These are phyloP conservation scores for Ceratobasidium sp. DNA, from an alignment of 1,284 basidiomycete genomes.

Conservation along the genomic window DNA sequence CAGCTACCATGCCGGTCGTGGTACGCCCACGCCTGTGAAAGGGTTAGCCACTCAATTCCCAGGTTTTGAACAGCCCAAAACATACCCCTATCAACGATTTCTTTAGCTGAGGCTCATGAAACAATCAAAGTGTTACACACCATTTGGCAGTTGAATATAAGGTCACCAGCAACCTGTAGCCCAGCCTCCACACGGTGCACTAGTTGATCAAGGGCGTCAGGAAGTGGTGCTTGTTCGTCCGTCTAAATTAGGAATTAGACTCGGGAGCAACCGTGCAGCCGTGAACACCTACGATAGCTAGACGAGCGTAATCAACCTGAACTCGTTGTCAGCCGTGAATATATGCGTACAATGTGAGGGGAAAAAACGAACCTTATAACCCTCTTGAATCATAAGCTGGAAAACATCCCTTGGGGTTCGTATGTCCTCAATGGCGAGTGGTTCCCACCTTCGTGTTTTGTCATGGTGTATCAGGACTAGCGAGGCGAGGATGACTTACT, in stretches of 20 bases:
- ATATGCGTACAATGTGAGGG: neutral
- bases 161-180: conserved; percentile 72
- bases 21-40: conserved; percentile 63
- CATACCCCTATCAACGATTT: conserved; percentile 26
- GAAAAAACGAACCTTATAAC: conserved; percentile 71
- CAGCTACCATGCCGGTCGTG: conserved; percentile 95
- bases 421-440: conserved; percentile 85
- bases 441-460: conserved; percentile 72
- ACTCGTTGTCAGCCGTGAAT: conserved; percentile 15
- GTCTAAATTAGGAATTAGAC: conserved; percentile 66
- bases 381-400: conserved; percentile 76
- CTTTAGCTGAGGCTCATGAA: neutral
- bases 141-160: conserved; percentile 92
- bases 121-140: conserved; percentile 59
- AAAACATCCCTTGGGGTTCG: conserved; percentile 94
- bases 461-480: neutral
- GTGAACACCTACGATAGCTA: conserved; percentile 74
- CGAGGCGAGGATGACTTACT: conserved; percentile 52
- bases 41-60: neutral
- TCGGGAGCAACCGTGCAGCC: neutral
- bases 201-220: conserved; percentile 83
- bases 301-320: conserved; percentile 87
- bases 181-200: conserved; percentile 78
- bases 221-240: conserved; percentile 95
- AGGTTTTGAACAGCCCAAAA: neutral